These are phyloP conservation scores for Macrophomina pseudophaseolina DNA, from an alignment of 2,329 filamentous ascomycete species.

Conservation along the genomic window DNA sequence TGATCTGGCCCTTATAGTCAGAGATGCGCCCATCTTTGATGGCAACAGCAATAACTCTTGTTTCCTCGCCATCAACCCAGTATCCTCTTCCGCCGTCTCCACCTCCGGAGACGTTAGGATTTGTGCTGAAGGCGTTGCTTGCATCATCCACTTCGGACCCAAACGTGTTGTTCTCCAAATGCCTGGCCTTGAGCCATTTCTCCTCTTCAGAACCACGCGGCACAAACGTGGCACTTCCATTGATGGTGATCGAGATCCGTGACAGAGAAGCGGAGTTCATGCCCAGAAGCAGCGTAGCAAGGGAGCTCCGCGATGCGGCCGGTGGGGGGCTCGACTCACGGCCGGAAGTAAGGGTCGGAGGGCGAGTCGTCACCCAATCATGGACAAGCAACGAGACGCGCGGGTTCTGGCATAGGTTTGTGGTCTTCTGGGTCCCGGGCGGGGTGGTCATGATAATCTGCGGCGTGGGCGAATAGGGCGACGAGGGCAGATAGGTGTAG, in stretches of 20 bases:
- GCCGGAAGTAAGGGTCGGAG: slow-evolving; percentile 68
- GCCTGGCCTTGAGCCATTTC: slow-evolving; percentile 77
- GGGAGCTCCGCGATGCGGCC: slow-evolving; percentile 65
- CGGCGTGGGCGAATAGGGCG: slow-evolving; percentile 66
- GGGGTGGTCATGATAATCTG: slow-evolving; percentile 93
- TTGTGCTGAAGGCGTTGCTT: slow-evolving; percentile 34
- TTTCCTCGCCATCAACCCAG: slow-evolving; percentile 81
- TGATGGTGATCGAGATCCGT: slow-evolving; percentile 91
- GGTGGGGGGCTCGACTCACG: slow-evolving; percentile 67
- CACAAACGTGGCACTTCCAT: slow-evolving; percentile 80
- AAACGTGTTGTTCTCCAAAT: slow-evolving; percentile 93
- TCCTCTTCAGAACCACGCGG: slow-evolving; percentile 79
- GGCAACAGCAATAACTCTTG: slow-evolving; percentile 83
- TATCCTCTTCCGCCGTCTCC: slow-evolving; percentile 61
- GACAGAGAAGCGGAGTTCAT: slow-evolving; percentile 88
- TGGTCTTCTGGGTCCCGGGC: slow-evolving; percentile 76
- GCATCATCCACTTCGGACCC: slow-evolving; percentile 51
- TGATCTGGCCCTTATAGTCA: slow-evolving; percentile 93
- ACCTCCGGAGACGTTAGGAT: slow-evolving; percentile 44
- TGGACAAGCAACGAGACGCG: slow-evolving; percentile 94
- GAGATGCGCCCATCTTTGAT: slow-evolving; percentile 86
- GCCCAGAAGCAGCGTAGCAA: slow-evolving; percentile 84
- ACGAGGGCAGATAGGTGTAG: slow-evolving; percentile 89
- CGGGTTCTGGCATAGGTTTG: slow-evolving; percentile 82
- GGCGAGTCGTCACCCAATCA: slow-evolving; percentile 95